These are phyloP conservation scores for Ephemerocybe angulata DNA, from an alignment of 768 basidiomycete species.

Conservation along the genomic window DNA sequence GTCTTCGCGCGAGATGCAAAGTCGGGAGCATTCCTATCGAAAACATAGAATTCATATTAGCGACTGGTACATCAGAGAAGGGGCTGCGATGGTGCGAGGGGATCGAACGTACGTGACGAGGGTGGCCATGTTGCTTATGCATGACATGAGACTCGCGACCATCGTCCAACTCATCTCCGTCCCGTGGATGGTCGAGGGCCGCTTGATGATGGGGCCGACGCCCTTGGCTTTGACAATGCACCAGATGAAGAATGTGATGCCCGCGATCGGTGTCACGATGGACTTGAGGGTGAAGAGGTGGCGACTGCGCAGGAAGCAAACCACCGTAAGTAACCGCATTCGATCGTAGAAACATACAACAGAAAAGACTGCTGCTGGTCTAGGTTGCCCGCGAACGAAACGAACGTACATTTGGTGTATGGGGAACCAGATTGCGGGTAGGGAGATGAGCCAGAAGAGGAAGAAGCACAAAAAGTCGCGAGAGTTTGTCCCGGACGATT, in stretches of 20 bases:
- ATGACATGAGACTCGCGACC: constrained; percentile 68
- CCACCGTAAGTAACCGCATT: background rate
- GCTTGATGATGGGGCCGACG: constrained; percentile 69
- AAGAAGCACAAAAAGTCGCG: constrained; percentile 79
- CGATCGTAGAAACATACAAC: background rate
- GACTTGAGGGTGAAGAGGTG: constrained; percentile 81
- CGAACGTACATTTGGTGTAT: constrained; percentile 69
- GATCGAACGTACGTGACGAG: constrained; percentile 52
- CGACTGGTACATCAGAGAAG: background rate
- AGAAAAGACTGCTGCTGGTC: background rate
- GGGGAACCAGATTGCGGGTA: constrained; percentile 80
- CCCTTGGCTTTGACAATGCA: constrained; percentile 74
- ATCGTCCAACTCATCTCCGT: constrained; percentile 73
- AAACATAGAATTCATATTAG: constrained; percentile 2
- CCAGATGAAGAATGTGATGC: constrained; percentile 73
- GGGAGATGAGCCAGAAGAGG: constrained; percentile 79
- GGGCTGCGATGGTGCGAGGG: background rate
- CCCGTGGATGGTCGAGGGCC: constrained; percentile 61
- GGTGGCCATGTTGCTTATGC: constrained; percentile 78
- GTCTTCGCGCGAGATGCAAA: constrained; percentile 62
- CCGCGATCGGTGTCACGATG: constrained; percentile 66
- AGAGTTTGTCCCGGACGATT: constrained; percentile 70
- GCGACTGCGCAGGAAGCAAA: constrained; percentile 37
- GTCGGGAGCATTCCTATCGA: constrained; percentile 65
- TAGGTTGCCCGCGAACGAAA: background rate